Evolutionary conservation across 768 basidiomycete species (phyloP), one percentile per base, ranked within the genome.

Genomic region (Termitomyces sp.): DNA sequence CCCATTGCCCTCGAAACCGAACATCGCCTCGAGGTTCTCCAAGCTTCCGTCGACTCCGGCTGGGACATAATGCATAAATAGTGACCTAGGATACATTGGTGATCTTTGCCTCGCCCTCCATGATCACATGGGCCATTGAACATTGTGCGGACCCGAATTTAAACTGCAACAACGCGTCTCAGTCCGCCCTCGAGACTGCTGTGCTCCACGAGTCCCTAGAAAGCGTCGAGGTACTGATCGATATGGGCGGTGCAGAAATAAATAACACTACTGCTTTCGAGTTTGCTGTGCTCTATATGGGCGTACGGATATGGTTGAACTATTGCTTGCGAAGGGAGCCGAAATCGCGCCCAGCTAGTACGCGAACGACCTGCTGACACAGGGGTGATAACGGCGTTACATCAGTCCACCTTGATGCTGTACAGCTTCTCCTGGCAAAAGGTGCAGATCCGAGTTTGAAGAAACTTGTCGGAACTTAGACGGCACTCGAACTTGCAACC

Each of bases 261-360:
- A n/a, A n/a, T n/a, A n/a, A n/a, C n/a, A 53, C 55, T 3, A 56
- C 54, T 24, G 61, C 58, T 16, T 37, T 64, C n/a, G 57, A 57
- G 20, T 34, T 36, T 32, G 58, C 58, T 20, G 61, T 43, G 13
- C 57, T 52, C 55, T 14, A 59, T 61, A 55, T 59, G n/a, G n/a
- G n/a, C n/a, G n/a, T n/a, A n/a, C n/a, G n/a, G n/a, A n/a, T n/a
- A n/a, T n/a, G n/a, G n/a, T 64, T 24, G 48, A 55, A 10, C 26
- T 56, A 26, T 47, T 64, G 8, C 39, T 64, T 31, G 29, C 29
- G 8, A 31, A 31, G 29, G 29, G 29, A 31, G 5, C 29, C 8
- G 29, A 31, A 31, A 31, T 31, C 29, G 29, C 8, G 29, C 8
- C 29, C 29, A 8, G 29, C n/a, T n/a, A 31, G 29, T 31, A 31